A percentile compares a stretch with the other conserved stretches of the same genome.
Conservation (phyloP, 2,329 filamentous ascomycete species). For the Microcyclospora tardicrescens region DNA sequence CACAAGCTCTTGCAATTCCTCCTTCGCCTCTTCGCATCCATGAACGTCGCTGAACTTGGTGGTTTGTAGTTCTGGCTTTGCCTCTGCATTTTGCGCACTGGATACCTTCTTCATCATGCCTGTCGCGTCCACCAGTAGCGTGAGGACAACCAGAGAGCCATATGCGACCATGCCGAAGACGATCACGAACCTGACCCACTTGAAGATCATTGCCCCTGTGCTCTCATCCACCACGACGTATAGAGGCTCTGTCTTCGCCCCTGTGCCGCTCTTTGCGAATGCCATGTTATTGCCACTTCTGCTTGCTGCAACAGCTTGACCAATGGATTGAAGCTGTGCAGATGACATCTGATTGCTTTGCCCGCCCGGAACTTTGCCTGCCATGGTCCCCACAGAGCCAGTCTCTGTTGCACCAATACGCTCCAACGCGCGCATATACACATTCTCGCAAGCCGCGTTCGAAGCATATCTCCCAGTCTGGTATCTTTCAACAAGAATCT, state of each 20-base stretch:
- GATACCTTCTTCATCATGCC: constrained; percentile 68
- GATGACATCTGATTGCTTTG: constrained; percentile 35
- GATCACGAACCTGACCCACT: constrained; percentile 78
- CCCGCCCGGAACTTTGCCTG: constrained; percentile 22
- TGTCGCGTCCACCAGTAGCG: constrained; percentile 69
- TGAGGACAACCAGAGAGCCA: constrained; percentile 63
- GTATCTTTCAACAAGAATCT: constrained; percentile 83
- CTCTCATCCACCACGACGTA: constrained; percentile 95
- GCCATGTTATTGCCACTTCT: constrained; percentile 55
- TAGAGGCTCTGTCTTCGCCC: constrained; percentile 68
- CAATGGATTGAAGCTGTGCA: constrained; percentile 62
- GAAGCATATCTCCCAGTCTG: constrained; percentile 73
- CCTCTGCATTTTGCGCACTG: constrained; percentile 61
- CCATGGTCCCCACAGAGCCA: constrained; percentile 9
- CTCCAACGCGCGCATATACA: constrained; percentile 65
- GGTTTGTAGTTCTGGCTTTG: constrained; percentile 83
- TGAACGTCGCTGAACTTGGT: constrained; percentile 89
- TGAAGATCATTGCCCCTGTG: constrained; percentile 63
- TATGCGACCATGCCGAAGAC: constrained; percentile 71
- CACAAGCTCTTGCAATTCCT: constrained; percentile 91
- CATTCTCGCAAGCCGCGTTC: constrained; percentile 62
- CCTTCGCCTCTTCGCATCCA: constrained; percentile 95
- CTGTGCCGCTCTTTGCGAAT: constrained; percentile 44
- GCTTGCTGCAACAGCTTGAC: constrained; percentile 66
- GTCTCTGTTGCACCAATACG: constrained; percentile 40